Conservation (phyloP, 306 rosid genomes). For the Dryas drummondii region DNA sequence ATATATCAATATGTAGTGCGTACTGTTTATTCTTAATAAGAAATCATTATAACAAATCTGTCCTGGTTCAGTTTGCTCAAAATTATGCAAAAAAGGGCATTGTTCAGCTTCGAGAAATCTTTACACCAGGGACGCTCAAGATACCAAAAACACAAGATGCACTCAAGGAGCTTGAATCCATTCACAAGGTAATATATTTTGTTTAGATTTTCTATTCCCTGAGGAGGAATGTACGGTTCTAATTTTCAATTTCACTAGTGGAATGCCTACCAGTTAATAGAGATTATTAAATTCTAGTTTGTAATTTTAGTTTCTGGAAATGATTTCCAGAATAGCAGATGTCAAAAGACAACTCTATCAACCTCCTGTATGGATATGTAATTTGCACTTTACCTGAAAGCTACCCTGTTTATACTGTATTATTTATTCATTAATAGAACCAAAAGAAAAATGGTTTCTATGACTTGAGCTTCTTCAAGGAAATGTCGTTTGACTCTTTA, state of each 20-base stretch:
- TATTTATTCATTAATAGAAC: background rate
- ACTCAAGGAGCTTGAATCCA: constrained; percentile 86
- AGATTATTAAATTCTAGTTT: background rate
- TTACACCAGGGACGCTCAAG: constrained; percentile 72
- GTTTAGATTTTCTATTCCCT: background rate
- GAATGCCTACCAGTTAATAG: background rate
- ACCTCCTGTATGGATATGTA: background rate
- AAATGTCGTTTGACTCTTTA: background rate
- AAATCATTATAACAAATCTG: constrained; percentile 1
- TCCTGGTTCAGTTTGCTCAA: constrained; percentile 65
- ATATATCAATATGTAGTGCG: constrained; percentile 14
- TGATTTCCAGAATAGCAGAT: background rate
- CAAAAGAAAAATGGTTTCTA: background rate
- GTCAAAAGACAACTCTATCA: background rate
- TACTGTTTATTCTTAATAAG: constrained; percentile 25
- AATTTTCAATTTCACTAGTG: background rate
- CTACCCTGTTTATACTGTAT: background rate
- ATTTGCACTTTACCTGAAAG: background rate
- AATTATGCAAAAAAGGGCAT: constrained; percentile 74
- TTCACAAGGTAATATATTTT: constrained; percentile 68
- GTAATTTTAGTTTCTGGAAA: background rate
- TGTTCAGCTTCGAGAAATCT: constrained; percentile 84
- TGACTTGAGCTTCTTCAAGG: constrained; percentile 16
- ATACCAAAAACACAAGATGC: constrained; percentile 74
- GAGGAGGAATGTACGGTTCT: background rate